Percentiles rank a stretch among this genome's conserved stretches.
phyloP scores from a whole-genome alignment of 306 rosid genomes.

The Cicer yamashitae region DNA sequence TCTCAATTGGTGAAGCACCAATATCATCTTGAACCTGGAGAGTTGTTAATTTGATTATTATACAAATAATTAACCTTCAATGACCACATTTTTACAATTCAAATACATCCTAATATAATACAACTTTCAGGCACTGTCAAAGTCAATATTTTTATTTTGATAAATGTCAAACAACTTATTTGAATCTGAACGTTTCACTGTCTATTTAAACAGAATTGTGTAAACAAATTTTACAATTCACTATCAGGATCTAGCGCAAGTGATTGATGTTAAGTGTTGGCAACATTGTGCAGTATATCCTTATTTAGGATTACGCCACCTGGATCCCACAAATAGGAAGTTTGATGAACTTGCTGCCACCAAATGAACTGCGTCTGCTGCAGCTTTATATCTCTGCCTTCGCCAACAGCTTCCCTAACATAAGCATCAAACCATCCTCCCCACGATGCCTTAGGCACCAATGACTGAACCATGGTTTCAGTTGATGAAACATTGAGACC shows the following conservation, averaged over 20 bases:
- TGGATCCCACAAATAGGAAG: too few species aligned
- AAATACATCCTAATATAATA: slow-evolving; percentile 16
- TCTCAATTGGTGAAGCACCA: slow-evolving; percentile 79
- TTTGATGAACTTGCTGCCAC: too few species aligned
- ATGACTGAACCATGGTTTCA: background rate
- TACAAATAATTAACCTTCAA: slow-evolving; percentile 17
- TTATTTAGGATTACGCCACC: background rate
- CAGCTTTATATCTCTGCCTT: too few species aligned
- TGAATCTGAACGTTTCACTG: background rate
- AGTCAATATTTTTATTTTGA: too few species aligned
- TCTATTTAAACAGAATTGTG: background rate
- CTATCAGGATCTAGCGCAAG: too few species aligned
- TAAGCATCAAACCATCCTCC: background rate
- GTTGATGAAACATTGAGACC: background rate
- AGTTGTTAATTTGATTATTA: slow-evolving; percentile 32
- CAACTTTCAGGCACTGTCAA: background rate
- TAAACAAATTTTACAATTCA: too few species aligned
- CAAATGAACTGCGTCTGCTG: too few species aligned
- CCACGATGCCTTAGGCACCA: background rate
- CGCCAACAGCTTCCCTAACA: too few species aligned
- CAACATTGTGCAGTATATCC: background rate
- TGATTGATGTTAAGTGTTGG: background rate
- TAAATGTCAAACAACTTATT: background rate
- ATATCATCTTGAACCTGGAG: slow-evolving; percentile 66
- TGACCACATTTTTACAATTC: background rate